Percentiles rank a stretch among this genome's conserved stretches.
These are phyloP conservation scores for Daldinia grandis DNA, from an alignment of 495 filamentous ascomycete genomes.

Conservation along the genomic window DNA sequence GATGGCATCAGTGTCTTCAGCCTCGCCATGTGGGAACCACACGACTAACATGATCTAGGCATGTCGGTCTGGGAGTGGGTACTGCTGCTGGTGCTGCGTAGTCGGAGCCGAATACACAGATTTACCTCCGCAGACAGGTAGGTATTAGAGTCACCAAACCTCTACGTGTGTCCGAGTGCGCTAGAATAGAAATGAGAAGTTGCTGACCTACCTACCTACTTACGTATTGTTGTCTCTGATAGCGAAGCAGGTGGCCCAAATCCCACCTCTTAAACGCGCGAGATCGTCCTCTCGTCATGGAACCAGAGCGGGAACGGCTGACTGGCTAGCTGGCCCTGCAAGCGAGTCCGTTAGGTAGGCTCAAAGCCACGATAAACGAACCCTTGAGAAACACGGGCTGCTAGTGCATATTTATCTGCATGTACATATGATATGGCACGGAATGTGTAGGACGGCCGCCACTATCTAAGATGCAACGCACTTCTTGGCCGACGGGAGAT, in stretches of 20 bases:
- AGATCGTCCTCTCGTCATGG: constrained; percentile 30
- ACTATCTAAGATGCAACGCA: constrained; percentile 33
- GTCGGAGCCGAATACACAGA: constrained; percentile 24
- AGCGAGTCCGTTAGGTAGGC: constrained; percentile 10
- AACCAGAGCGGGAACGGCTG: constrained; percentile 36
- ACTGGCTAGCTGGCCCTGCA: constrained; percentile 8
- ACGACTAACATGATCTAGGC: not conserved
- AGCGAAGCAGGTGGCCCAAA: constrained; percentile 11
- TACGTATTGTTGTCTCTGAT: constrained; percentile 25
- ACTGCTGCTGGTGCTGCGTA: not conserved
- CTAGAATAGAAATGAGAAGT: constrained; percentile 9
- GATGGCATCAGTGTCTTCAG: constrained; percentile 37
- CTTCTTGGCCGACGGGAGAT: constrained; percentile 29
- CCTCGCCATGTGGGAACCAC: constrained; percentile 44
- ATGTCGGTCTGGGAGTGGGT: constrained; percentile 5
- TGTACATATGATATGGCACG: constrained; percentile 3
- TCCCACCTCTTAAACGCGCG: constrained; percentile 21
- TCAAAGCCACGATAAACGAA: constrained; percentile 24
- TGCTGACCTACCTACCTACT: too few species aligned
- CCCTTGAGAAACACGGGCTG: constrained; percentile 26
- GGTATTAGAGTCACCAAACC: not conserved
- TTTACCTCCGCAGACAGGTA: not conserved
- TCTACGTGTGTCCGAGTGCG: constrained; percentile 18
- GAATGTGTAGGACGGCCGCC: constrained; percentile 23
- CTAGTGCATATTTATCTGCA: constrained; percentile 9